Evolutionary conservation across 768 basidiomycete genomes (phyloP), one percentile per base, ranked within the genome.

Genomic region (Mycena chlorophos): DNA sequence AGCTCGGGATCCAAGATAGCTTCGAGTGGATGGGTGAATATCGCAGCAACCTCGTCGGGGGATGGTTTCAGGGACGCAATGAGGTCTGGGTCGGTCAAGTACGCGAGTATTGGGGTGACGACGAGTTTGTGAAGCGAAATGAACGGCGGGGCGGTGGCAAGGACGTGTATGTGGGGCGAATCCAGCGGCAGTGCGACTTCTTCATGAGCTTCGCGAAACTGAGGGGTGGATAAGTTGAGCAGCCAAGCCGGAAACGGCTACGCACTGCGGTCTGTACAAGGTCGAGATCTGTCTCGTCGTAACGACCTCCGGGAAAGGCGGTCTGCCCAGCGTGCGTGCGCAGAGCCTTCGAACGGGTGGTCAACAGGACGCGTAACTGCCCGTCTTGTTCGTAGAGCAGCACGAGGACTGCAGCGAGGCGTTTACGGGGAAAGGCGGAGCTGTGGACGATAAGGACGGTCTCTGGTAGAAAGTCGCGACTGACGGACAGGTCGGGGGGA

Each of bases 281-380:
- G 66, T 80, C 79, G 2, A 63, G 61, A 69, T 96, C 94, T 3
- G 67, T 75, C 3, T 80, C 78, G 58, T 94, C 92, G 31, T 80
- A 77, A 64, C 86, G 89, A 3, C 92, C 92, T 16, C 92, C 92
- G 0, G 92, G 92, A 0, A 94, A 69, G 1, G 91, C 91, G 3
- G 89, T 91, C 66, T 92, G 86, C 17, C 88, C 90, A 3, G 89
- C 85, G 69, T 92, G 89, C 0, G 86, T 82, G 26, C 89, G 75
- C 12, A 92, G 75, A 2, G 73, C 66, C 68, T 89, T 92, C 4
- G 92, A 90, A 10, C 94, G 82, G 3, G 94, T 96, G 1, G 94
- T 96, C 51, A 96, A 73, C 20, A 95, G 74, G 4, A 95, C 91
- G 13, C 86, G 82, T 5, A 94, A 71, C 40, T 79, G 69, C 17